Conservation (phyloP, 164 flowering plant genomes). For the Nymphaea colorata region DNA sequence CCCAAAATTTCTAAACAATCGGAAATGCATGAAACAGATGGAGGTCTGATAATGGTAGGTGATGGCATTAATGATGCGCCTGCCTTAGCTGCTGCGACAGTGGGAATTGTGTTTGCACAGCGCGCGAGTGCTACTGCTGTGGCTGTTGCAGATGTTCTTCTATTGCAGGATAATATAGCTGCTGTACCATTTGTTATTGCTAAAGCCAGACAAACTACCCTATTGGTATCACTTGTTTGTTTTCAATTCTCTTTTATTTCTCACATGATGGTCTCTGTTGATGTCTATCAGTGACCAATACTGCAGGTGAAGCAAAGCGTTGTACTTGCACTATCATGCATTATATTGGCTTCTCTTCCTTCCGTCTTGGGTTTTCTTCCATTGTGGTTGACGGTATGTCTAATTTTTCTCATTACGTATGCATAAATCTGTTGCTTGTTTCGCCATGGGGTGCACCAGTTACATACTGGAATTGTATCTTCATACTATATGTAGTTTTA, state of each 20-base stretch:
- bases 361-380: constrained; percentile 94
- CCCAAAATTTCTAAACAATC: too few relatives aligned
- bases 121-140: constrained; percentile 98
- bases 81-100: constrained; percentile 97
- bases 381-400: constrained; percentile 87
- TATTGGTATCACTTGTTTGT: constrained; percentile 43
- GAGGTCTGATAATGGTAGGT: constrained; percentile 96
- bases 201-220: constrained; percentile 86
- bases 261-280: not conserved
- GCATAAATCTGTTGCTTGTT: too few relatives aligned
- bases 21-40: constrained; percentile 31
- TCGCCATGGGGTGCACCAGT: not conserved
- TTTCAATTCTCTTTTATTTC: not conserved
- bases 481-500: not conserved
- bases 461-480: not conserved
- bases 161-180: constrained; percentile 80
- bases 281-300: not conserved
- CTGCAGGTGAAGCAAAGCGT: constrained; percentile 89
- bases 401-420: not conserved
- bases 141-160: constrained; percentile 91
- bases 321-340: constrained; percentile 76
- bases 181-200: constrained; percentile 90
- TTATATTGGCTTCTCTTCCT: constrained; percentile 79
- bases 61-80: constrained; percentile 99
- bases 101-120: constrained; percentile 92